These are phyloP conservation scores for Phytophthora nicotianae DNA, from an alignment of 352 stramenopile genomes.

Conservation along the genomic window DNA sequence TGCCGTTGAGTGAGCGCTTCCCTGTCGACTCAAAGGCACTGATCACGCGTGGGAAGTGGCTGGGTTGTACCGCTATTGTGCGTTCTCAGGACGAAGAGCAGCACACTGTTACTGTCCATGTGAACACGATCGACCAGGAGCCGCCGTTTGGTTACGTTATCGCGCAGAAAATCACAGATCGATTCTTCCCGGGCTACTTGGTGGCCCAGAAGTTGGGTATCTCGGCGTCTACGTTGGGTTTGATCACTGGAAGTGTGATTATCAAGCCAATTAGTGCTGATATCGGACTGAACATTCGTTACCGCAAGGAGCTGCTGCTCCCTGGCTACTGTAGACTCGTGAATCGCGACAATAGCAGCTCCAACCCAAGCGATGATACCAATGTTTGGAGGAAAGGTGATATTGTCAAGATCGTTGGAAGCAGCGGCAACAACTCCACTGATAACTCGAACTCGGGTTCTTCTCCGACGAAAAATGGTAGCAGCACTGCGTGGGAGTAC, in stretches of 20 bases:
- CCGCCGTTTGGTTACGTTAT: constrained; percentile 97
- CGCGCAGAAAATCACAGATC: constrained; percentile 92
- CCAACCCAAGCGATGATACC: constrained; percentile 22
- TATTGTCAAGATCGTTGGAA: constrained; percentile 93
- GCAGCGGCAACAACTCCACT: constrained; percentile 41
- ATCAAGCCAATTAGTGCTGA: constrained; percentile 94
- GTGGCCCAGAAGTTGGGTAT: constrained; percentile 93
- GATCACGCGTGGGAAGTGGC: constrained; percentile 90
- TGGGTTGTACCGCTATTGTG: constrained; percentile 89
- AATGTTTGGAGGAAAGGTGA: constrained; percentile 92
- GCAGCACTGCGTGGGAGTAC: constrained; percentile 94
- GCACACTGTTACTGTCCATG: constrained; percentile 88
- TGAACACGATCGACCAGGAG: constrained; percentile 93
- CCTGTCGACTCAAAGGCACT: constrained; percentile 87
- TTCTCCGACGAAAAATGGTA: constrained; percentile 18
- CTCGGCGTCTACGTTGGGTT: constrained; percentile 89
- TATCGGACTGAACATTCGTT: constrained; percentile 85
- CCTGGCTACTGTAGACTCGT: constrained; percentile 92
- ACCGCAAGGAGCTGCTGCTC: constrained; percentile 87
- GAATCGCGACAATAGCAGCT: constrained; percentile 28
- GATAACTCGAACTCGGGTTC: constrained; percentile 4
- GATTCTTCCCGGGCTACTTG: constrained; percentile 74
- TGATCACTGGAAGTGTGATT: constrained; percentile 93
- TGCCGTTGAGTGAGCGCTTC: constrained; percentile 92
- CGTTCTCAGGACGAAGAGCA: constrained; percentile 58